phyloP scores from a whole-genome alignment of 176 grass and related monocot genomes.

The Phyllostachys edulis region DNA sequence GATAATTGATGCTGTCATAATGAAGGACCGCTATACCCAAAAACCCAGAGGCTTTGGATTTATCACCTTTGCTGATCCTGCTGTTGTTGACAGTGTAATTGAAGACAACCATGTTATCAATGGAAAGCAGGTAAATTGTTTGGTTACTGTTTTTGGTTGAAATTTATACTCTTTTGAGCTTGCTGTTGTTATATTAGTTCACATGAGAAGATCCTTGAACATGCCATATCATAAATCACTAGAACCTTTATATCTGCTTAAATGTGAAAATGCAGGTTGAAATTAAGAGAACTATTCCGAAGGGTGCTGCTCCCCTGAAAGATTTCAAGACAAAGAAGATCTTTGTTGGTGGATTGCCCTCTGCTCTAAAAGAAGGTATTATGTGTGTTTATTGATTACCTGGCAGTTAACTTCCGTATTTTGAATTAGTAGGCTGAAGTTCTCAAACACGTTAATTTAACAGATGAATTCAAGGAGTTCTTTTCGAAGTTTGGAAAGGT shows the following conservation, averaged over 20 bases:
- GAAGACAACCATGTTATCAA: slow-evolving; percentile 72
- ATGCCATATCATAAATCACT: background rate
- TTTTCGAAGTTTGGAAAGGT: slow-evolving; percentile 85
- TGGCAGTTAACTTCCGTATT: background rate
- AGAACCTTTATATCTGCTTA: background rate
- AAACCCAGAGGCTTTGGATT: slow-evolving; percentile 94
- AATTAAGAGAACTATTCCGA: slow-evolving; percentile 94
- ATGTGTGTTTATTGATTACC: background rate
- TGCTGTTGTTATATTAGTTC: background rate
- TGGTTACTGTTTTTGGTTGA: background rate
- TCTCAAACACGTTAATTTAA: slow-evolving; percentile 16
- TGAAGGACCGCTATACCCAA: slow-evolving; percentile 79
- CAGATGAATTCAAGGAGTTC: slow-evolving; percentile 87
- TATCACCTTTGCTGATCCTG: slow-evolving; percentile 71
- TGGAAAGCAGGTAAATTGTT: slow-evolving; percentile 58
- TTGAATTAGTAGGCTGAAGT: background rate
- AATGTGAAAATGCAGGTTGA: slow-evolving; percentile 62
- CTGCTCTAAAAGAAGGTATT: slow-evolving; percentile 70
- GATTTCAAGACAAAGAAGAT: slow-evolving; percentile 94
- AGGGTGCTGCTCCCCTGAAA: slow-evolving; percentile 80
- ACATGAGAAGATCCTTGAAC: background rate
- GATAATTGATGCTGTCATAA: slow-evolving; percentile 87
- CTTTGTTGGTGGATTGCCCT: slow-evolving; percentile 80
- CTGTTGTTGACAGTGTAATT: slow-evolving; percentile 81
- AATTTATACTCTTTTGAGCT: background rate